Evolutionary conservation across 192 early-diverging fungal genomes (phyloP).

Genomic region (Entophlyctis helioformis): DNA sequence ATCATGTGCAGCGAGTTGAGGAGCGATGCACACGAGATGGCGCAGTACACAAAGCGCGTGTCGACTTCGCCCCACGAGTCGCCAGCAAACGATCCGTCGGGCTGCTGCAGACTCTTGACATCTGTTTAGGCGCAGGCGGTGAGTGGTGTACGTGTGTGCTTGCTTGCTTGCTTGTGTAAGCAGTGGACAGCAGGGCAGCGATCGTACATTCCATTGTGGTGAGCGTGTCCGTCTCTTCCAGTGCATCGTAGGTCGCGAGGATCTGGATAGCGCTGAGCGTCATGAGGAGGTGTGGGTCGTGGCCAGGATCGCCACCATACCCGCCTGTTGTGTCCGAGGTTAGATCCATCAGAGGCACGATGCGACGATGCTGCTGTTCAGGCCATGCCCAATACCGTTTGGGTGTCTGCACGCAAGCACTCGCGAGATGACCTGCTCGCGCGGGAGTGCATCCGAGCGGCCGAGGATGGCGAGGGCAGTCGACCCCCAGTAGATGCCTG

Average conservation of each 20-base stretch:
- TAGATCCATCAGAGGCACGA: neutral
- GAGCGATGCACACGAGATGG: conserved; percentile 67
- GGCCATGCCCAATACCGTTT: conserved; percentile 39
- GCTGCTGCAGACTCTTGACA: conserved; percentile 48
- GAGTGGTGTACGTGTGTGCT: neutral
- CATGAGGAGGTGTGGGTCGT: conserved; percentile 85
- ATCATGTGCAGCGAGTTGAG: conserved; percentile 56
- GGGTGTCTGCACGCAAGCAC: conserved; percentile 65
- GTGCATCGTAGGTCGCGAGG: conserved; percentile 64
- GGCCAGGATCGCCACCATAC: conserved; percentile 74
- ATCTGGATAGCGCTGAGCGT: conserved; percentile 89
- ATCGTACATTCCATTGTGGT: conserved; percentile 63
- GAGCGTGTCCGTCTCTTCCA: conserved; percentile 60
- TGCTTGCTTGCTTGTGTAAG: too few species aligned
- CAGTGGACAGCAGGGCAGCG: too few species aligned
- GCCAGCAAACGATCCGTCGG: conserved; percentile 71
- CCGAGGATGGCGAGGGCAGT: conserved; percentile 69
- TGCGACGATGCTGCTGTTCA: neutral
- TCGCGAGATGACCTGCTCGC: conserved; percentile 66
- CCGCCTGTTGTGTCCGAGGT: conserved; percentile 39
- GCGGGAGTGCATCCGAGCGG: conserved; percentile 47
- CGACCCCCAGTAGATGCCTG: conserved; percentile 80
- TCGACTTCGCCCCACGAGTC: conserved; percentile 93
- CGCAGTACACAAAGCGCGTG: conserved; percentile 83
- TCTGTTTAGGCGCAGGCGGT: conserved; percentile 24